Evolutionary conservation across 495 filamentous ascomycete genomes (phyloP), one percentile per base, ranked within the genome.

Genomic region (Neurospora cerealis): DNA sequence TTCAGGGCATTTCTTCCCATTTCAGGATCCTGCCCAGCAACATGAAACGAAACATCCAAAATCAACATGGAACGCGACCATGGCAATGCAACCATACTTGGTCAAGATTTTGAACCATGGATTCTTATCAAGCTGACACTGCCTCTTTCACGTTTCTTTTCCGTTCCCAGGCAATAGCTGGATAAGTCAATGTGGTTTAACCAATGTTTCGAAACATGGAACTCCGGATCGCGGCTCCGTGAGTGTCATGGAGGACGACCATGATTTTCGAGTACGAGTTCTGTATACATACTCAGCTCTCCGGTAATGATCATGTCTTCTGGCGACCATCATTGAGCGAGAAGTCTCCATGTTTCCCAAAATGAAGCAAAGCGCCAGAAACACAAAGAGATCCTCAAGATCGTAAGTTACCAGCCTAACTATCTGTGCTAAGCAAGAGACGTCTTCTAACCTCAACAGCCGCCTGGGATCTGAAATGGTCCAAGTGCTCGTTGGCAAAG

Each of bases 401-500:
- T 34, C 54, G 54, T 66, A 66, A 66, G 54, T 66, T 66, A 2
- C 15, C 32, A 8, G 28, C 7, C 54, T 4, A 34, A 62, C 15
- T 0, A 11, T 21, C 5, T 34, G 24, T 60, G 24, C 8, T 2
- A 34, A 5, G 13, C 9, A 13, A 32, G 4, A 37, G 0, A 8
- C n/a, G 9, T 21, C 17, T 11, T 10, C 70, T 24, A 66, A 39
- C 71, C 70, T 66, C 15, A 66, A 66, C 69, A 82, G 76, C 21
- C 69, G 78, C 24, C 70, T 74, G 48, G 81, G 80, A 38, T 75
- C 74, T 54, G 81, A 84, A 24, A 78, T 74, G 8, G 81, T 85
- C 32, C 82, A 73, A 42, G 78, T 87, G 19, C 69, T 86, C 46
- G 83, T 87, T 44, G 85, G 85, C 2, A 75, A 81, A 9, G 76